These are phyloP conservation scores for Sarocladium strictum DNA, from an alignment of 2,329 filamentous ascomycete genomes.

Conservation along the genomic window DNA sequence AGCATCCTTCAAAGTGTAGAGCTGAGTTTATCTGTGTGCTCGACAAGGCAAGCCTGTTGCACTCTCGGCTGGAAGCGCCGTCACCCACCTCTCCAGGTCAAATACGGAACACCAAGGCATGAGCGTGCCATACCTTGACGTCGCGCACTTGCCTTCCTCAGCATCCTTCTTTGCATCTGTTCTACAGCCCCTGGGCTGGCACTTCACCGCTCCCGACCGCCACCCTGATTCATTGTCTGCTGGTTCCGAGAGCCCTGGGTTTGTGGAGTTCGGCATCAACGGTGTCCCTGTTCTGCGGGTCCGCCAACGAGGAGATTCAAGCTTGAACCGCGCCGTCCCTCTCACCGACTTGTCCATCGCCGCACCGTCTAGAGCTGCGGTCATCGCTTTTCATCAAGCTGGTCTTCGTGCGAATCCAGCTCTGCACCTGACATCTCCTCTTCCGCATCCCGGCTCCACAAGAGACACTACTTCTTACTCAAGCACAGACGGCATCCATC, in stretches of 20 bases:
- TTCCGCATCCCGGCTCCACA: neutral
- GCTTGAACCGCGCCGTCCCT: neutral
- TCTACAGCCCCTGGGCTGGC: slow-evolving; percentile 71
- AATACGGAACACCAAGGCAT: slow-evolving; percentile 1
- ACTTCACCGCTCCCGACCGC: slow-evolving; percentile 37
- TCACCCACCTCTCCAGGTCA: neutral
- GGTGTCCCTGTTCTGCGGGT: slow-evolving; percentile 7
- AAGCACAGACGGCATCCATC: slow-evolving; percentile 11
- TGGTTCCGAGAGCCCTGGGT: neutral
- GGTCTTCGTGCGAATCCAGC: slow-evolving; percentile 6
- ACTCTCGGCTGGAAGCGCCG: neutral
- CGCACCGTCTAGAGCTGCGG: slow-evolving; percentile 1
- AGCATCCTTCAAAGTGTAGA: too few relatives aligned
- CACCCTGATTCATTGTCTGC: neutral
- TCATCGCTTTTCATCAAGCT: slow-evolving; percentile 4
- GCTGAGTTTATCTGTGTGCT: too few relatives aligned
- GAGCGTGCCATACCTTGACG: slow-evolving; percentile 48
- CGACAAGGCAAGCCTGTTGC: too few relatives aligned
- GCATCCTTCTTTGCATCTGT: slow-evolving; percentile 79
- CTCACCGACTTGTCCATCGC: slow-evolving; percentile 3
- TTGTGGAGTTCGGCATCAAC: slow-evolving; percentile 5
- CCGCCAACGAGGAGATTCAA: neutral
- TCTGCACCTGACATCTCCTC: neutral
- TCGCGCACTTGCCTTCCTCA: slow-evolving; percentile 72
- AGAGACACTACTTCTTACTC: slow-evolving; percentile 6